Evolutionary conservation across 345 rosid species (phyloP), one percentile per base, ranked within the genome.

Genomic region (Turritis glabra): DNA sequence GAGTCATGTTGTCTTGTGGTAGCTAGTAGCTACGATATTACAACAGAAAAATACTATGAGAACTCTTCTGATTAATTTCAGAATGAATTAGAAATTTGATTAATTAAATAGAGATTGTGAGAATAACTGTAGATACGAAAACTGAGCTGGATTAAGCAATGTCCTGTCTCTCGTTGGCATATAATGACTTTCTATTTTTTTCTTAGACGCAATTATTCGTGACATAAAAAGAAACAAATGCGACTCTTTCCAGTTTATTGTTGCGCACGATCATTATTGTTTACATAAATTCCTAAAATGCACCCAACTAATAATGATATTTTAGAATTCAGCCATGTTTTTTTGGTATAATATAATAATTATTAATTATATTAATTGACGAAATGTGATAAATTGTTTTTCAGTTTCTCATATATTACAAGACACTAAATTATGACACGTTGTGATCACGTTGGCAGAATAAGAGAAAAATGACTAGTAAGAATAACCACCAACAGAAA

Each of bases 161-260:
- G 69, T 59, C 48, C 52, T 70, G 80, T 77, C 53, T 63, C 60
- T 77, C 65, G 61, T 70, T 77, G 76, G 51, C 80, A 70, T 47
- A 46, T 0, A 48, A 63, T 62, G 41, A 26, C 76, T 70, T 77
- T 70, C 11, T 52, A 8, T 14, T 30, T 52, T 37, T n/a, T 22
- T 61, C 19, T 58, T 35, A 46, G 23, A 10, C 32, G 4, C 43
- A 56, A 56, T 46, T 46, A 74, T 74, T 66, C 17, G 58, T 66
- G 51, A 46, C 65, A 44, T 30, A 21, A 55, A 52, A 54, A 54
- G 2, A 43, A 64, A 64, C 14, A 30, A 25, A 22, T 64, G 71
- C 10, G 41, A 29, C 23, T 37, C 7, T 74, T 44, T 33, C 46
- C 41, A n/a, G 41, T 35, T 37, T 38, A 25, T 33, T 46, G 59